Conservation (phyloP, 495 filamentous ascomycete genomes). For the Annulohypoxylon moriforme region DNA sequence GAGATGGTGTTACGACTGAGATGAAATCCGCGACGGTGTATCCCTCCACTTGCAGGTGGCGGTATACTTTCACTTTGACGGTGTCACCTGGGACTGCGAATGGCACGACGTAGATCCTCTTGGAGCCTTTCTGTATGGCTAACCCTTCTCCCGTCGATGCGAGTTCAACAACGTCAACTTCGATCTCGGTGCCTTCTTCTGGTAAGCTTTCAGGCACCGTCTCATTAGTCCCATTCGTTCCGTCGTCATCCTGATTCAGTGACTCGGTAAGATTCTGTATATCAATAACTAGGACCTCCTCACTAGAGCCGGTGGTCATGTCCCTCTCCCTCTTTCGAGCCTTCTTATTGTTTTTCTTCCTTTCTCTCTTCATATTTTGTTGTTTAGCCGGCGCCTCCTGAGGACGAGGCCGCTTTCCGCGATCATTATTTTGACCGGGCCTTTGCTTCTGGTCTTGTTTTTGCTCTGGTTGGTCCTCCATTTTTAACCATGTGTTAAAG, state of each 20-base stretch:
- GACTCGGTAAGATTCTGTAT: constrained; percentile 70
- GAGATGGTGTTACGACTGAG: constrained; percentile 76
- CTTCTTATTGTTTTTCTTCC: constrained; percentile 58
- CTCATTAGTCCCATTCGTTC: constrained; percentile 16
- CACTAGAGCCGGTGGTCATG: constrained; percentile 67
- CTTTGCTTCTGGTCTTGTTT: constrained; percentile 6
- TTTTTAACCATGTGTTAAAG: constrained; percentile 1
- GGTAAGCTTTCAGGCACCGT: constrained; percentile 59
- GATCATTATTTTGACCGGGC: neutral
- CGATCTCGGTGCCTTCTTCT: constrained; percentile 77
- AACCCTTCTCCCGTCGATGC: constrained; percentile 94
- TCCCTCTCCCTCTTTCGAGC: constrained; percentile 59
- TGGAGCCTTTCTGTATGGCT: constrained; percentile 69
- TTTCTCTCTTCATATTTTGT: constrained; percentile 57
- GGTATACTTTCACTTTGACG: constrained; percentile 80
- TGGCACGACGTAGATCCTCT: constrained; percentile 88
- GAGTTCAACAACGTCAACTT: constrained; percentile 77
- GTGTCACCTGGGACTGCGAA: constrained; percentile 86
- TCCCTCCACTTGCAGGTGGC: constrained; percentile 65
- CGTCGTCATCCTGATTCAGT: constrained; percentile 49
- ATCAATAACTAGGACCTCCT: constrained; percentile 81
- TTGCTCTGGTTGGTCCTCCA: constrained; percentile 6
- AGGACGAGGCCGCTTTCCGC: constrained; percentile 19
- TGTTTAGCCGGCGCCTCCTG: constrained; percentile 12
- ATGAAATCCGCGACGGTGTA: constrained; percentile 85